Conservation (phyloP, 2,329 filamentous ascomycete genomes). For the Exophiala calicioides region DNA sequence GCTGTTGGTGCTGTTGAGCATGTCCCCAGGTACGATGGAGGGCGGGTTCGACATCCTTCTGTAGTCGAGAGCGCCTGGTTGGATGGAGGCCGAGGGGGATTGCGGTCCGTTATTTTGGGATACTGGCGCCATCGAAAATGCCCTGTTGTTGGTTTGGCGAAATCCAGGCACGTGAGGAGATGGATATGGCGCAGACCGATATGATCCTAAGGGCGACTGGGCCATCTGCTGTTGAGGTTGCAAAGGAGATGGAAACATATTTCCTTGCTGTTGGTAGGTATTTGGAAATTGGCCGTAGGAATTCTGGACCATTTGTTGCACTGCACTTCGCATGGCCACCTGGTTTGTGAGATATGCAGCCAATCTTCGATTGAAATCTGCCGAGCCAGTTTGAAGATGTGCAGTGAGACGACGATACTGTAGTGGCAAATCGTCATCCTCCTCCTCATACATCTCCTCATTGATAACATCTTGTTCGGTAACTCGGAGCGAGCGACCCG, state of each 20-base stretch:
- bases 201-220: conserved; percentile 30
- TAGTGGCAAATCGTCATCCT: conserved; percentile 76
- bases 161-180: conserved; percentile 35
- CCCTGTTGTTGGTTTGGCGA: conserved; percentile 22
- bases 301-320: conserved; percentile 47
- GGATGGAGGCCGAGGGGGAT: conserved; percentile 44
- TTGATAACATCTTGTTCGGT: conserved; percentile 83
- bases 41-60: conserved; percentile 49
- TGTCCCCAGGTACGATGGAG: conserved; percentile 22
- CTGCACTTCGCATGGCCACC: conserved; percentile 55
- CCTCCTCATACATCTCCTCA: conserved; percentile 96
- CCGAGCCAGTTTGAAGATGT: conserved; percentile 61
- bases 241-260: conserved; percentile 38
- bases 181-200: conserved; percentile 48
- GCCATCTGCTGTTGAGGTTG: conserved; percentile 25
- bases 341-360: conserved; percentile 61
- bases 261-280: conserved; percentile 39
- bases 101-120: conserved; percentile 7
- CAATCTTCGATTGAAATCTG: conserved; percentile 63
- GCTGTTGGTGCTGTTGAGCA: conserved; percentile 10
- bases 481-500: conserved; percentile 77
- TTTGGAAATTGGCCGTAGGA: conserved; percentile 43
- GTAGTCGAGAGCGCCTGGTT: conserved; percentile 27
- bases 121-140: conserved; percentile 26
- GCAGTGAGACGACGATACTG: conserved; percentile 65